Evolutionary conservation across 2,329 filamentous ascomycete species (phyloP), one percentile per base, ranked within the genome.

Genomic region (Trichoderma cornu-damae): DNA sequence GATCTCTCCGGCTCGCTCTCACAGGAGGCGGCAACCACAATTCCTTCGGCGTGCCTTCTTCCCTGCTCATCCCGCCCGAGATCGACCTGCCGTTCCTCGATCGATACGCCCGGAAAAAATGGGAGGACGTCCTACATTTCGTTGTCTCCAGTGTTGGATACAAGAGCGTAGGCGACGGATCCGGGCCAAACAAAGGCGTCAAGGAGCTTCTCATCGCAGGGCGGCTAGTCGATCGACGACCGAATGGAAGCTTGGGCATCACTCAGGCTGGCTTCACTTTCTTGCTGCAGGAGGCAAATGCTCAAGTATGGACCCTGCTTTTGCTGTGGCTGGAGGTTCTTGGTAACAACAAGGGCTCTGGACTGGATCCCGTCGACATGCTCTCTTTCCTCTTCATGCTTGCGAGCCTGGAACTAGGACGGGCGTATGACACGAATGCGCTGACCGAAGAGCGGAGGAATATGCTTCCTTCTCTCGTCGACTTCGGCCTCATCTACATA

Each of bases 331-430:
- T 99, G 50, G 89, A 95, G 64, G 88, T 90, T 60, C 88, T 88
- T 43, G 87, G 90, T 64, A 73, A 70, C 12, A 70, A 73, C 49
- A 69, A 71, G 43, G 67, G 79, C 67, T 77, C 89, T 14, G 82
- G 83, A 30, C 87, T 96, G 79, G 90, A 96, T 63, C 86, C 88
- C 59, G 91, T 96, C 47, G 94, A 99, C 68, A 92, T 97, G 70
- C 83, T 99, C 5, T 92, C 90, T 6, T 99, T 99, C 70, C 84
- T 99, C 64, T 97, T 99, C 72, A 89, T 96, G 68, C 85, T 99
- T 26, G 93, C 93, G 44, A 95, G 89, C 52, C 84, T 97, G 59
- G 92, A 97, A 69, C 85, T 97, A 8, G 94, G 94, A 11, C 85
- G 89, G 61, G 89, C 90, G 38, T 99, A 99, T 76, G 89, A 90